Base-by-base conservation (phyloP, 345 rosid genomes). In the Streptanthus diversifolius region DNA sequence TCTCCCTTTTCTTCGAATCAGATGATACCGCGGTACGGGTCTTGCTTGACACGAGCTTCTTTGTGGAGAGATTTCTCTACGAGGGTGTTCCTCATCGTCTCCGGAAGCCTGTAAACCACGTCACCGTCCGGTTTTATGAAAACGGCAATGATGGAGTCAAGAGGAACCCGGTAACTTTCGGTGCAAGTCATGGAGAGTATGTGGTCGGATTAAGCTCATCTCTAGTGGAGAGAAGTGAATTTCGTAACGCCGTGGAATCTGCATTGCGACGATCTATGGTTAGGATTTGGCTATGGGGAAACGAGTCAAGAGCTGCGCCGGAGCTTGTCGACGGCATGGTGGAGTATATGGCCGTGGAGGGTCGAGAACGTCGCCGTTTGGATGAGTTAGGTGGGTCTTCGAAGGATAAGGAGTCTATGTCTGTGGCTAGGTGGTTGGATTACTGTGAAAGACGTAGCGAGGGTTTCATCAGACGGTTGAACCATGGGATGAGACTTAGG, bases 391-490 rank as follows among this genome's bases (percentile, higher is more conserved):
- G 39, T 18, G 43, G 27, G 8, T 37, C 62, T 66, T 53, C 53
- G 67, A 72, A 82, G 14, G 58, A 83, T 39, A 58, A 70, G 67
- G 82, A 79, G 30, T 61, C 41, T 0, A 40, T 6, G 66, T 43
- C 6, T 53, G 82, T 80, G 77, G 85, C 72, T 22, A 2, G 17
- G 41, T 44, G 51, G 59, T 77, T 89, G 71, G 71, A 59, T 7
- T 53, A 65, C 40, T 77, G 85, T 55, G 89, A 83, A 76, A 29
- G 63, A 64, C 24, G 57, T 4, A 51, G 52, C 0, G 70, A 67
- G 43, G 89, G 88, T 30, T 88, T 82, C 85, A 71, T 90, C 77
- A 75, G 33, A 73, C 72, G 87, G 82, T 61, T 80, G 71, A 86
- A 86, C 68, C 62, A 72, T 41, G 82, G 61, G 47, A 14, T 86